Evolutionary conservation across 306 rosid genomes (phyloP).

Genomic region (Inga leiocalycina): DNA sequence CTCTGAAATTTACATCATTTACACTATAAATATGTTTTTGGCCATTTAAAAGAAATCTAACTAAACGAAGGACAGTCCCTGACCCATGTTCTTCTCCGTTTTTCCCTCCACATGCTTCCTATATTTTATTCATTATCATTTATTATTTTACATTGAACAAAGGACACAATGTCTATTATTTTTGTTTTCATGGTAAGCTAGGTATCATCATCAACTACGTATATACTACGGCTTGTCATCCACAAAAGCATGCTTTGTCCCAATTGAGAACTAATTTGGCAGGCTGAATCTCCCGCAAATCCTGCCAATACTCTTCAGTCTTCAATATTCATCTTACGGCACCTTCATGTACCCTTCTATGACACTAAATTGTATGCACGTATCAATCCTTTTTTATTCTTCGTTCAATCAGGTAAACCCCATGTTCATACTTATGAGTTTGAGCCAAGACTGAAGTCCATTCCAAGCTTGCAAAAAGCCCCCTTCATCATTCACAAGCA

Average conservation of each 20-base stretch:
- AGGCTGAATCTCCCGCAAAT: neutral
- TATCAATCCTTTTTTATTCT: neutral
- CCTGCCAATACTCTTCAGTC: neutral
- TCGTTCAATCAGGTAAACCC: neutral
- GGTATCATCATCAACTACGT: no score
- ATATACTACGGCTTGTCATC: neutral
- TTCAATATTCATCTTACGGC: neutral
- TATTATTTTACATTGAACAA: neutral
- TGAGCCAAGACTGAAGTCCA: slow-evolving; percentile 14
- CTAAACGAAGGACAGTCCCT: neutral
- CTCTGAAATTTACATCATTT: no score
- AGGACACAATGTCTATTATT: neutral
- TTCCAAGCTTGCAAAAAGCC: slow-evolving; percentile 28
- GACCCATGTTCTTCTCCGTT: neutral
- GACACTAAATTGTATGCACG: neutral
- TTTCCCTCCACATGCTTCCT: neutral
- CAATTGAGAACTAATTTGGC: neutral
- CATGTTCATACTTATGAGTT: slow-evolving; percentile 30
- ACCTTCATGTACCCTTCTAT: neutral
- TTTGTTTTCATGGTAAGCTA: neutral
- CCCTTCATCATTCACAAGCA: slow-evolving; percentile 27
- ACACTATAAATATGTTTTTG: no score
- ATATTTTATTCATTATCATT: no score
- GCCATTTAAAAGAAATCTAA: no score
- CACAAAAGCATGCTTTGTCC: neutral